These are phyloP conservation scores for Triticum timopheevii DNA, from an alignment of 176 grass and related monocot genomes.

Conservation along the genomic window DNA sequence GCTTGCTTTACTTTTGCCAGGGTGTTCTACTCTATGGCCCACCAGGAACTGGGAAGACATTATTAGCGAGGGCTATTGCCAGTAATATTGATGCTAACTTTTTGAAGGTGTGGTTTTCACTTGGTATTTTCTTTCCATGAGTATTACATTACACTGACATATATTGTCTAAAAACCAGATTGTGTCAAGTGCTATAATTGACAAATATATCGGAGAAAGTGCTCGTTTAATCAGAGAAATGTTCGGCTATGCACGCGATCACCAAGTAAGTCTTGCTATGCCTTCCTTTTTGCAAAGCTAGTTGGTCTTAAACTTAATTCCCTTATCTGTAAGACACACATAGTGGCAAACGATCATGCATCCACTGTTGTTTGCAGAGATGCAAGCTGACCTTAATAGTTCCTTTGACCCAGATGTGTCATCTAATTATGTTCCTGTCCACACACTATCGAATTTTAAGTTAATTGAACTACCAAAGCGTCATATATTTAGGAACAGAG, in stretches of 20 bases:
- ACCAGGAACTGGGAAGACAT: constrained; percentile 95
- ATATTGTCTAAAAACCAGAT: constrained; percentile 54
- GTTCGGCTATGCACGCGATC: constrained; percentile 95
- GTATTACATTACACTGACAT: not conserved
- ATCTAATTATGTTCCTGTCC: constrained; percentile 2
- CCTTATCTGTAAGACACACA: not conserved
- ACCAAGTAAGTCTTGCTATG: constrained; percentile 64
- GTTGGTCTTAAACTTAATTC: constrained; percentile 6
- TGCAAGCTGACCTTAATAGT: not conserved
- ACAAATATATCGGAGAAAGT: constrained; percentile 99
- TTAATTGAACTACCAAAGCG: no score
- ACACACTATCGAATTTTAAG: not conserved
- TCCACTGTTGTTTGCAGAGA: not conserved
- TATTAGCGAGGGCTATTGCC: constrained; percentile 95
- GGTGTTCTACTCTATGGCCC: constrained; percentile 97
- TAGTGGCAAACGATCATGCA: constrained; percentile 5
- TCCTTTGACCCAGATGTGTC: not conserved
- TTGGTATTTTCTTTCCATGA: constrained; percentile 3
- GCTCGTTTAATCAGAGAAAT: constrained; percentile 97
- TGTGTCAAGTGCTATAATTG: constrained; percentile 98
- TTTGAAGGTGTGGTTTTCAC: constrained; percentile 64
- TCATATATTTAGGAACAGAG: no score
- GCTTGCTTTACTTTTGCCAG: constrained; percentile 39
- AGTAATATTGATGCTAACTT: constrained; percentile 99
- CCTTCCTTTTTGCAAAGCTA: not conserved